Percentiles rank a stretch among this genome's conserved stretches.
Conservation (phyloP, 2,329 filamentous ascomycete species). For the Hymenoscyphus occultus region DNA sequence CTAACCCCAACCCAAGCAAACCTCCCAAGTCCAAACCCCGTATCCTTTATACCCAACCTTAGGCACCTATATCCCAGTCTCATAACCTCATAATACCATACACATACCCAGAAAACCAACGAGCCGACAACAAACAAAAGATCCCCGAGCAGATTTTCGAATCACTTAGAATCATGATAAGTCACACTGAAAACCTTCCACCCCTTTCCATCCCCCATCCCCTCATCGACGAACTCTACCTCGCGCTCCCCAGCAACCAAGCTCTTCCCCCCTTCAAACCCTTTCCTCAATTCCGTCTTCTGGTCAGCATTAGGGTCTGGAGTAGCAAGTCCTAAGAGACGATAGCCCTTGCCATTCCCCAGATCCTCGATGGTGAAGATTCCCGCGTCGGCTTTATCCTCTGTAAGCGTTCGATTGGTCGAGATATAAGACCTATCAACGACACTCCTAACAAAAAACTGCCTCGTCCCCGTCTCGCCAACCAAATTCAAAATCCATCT, state of each 20-base stretch:
- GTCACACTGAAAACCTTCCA: constrained; percentile 9
- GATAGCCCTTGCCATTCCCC: constrained; percentile 18
- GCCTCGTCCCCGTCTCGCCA: constrained; percentile 27
- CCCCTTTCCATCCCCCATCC: not conserved
- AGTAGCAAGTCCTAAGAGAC: not conserved
- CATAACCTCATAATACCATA: too few species aligned
- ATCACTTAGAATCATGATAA: not conserved
- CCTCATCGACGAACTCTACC: not conserved
- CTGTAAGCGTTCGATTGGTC: not conserved
- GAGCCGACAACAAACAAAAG: too few species aligned
- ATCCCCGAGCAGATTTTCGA: too few species aligned
- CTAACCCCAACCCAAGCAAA: too few species aligned
- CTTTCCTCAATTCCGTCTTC: not conserved
- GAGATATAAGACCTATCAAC: constrained; percentile 40
- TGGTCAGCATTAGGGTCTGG: not conserved
- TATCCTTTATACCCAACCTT: too few species aligned
- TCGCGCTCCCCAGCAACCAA: not conserved
- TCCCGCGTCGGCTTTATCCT: constrained; percentile 5
- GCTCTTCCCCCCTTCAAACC: not conserved
- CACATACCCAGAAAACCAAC: too few species aligned
- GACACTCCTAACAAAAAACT: constrained; percentile 40
- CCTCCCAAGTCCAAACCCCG: too few species aligned
- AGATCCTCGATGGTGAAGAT: constrained; percentile 17
- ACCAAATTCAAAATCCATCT: constrained; percentile 49
- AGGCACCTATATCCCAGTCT: too few species aligned